Evolutionary conservation across 192 early-diverging fungal genomes (phyloP).

Genomic region (Spinellus fusiger): DNA sequence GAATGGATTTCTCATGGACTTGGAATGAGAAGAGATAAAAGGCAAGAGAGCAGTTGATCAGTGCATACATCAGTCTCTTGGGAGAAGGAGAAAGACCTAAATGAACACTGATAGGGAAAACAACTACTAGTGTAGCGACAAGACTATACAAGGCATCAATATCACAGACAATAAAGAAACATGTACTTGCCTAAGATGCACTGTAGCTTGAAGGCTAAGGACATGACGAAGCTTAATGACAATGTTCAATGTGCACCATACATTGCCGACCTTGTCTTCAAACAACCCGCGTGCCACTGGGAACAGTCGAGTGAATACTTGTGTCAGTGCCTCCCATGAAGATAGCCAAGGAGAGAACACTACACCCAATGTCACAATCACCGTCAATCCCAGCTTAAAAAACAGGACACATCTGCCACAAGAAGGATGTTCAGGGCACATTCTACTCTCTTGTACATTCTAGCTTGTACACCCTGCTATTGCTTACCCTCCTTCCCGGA

Average conservation of each 20-base stretch:
- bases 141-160: constrained; percentile 40
- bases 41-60: constrained; percentile 72
- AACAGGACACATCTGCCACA: constrained; percentile 47
- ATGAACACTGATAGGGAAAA: constrained; percentile 68
- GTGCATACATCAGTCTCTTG: constrained; percentile 57
- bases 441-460: too few relatives aligned
- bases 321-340: constrained; percentile 54
- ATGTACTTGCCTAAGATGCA: constrained; percentile 58
- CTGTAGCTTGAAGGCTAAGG: constrained; percentile 51
- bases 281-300: constrained; percentile 91
- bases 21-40: constrained; percentile 98
- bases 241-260: constrained; percentile 93
- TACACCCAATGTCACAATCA: constrained; percentile 62
- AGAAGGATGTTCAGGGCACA: not conserved
- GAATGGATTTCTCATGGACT: constrained; percentile 95
- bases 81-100: constrained; percentile 54
- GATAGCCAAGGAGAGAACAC: constrained; percentile 67
- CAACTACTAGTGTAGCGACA: constrained; percentile 55
- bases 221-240: constrained; percentile 74
- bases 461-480: not conserved
- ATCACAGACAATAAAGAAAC: not conserved
- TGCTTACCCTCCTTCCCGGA: constrained; percentile 32
- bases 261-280: constrained; percentile 97
- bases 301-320: constrained; percentile 82
- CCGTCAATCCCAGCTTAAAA: constrained; percentile 65